Evolutionary conservation across 2,329 filamentous ascomycete species (phyloP), one percentile per base, ranked within the genome.

Genomic region (Trichoderma simmonsii): DNA sequence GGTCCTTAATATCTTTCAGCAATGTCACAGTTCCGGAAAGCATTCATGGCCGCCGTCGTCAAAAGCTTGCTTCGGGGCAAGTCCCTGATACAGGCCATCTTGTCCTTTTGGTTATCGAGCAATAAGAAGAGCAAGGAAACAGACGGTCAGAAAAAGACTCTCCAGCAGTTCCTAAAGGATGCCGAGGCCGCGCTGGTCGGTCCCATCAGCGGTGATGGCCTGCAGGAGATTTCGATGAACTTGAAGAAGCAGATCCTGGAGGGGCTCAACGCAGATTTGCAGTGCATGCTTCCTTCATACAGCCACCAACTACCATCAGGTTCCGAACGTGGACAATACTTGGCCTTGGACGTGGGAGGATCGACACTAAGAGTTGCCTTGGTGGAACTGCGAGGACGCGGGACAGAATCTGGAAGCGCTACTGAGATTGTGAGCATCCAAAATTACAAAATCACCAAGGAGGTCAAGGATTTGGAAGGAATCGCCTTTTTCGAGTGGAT

Each of bases 401-500:
- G 80, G 26, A 77, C 78, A 26, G 74, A 74, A 6, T 78, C 77
- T 8, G 82, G 80, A 24, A 79, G 80, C 63, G 84, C 84, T 76
- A 86, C 83, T 75, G 82, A 83, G 71, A 89, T 91, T 73, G 79
- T 89, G 71, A 85, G 83, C 73, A 87, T 87, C 75, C 83, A 83
- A 69, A 85, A 84, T 60, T 90, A 88, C 79, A 85, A 84, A 76
- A 91, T 92, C 75, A 85, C 83, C 70, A 83, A 83, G 32, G 80
- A 84, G 24, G 82, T 91, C 68, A 91, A 89, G 79, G 81, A 82
- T 71, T 82, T 91, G 1, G 83, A 86, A 73, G 90, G 90, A 18
- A 85, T 86, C 75, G 83, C 80, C 0, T 91, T 92, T 77, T 92
- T 92, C 75, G 85, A 90, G 77, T 92, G 90, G 90, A 90, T 92